Percentiles rank a stretch among this genome's conserved stretches.
Evolutionary conservation across 2,329 filamentous ascomycete species (phyloP).

Genomic region (Microcyclospora pomicola): DNA sequence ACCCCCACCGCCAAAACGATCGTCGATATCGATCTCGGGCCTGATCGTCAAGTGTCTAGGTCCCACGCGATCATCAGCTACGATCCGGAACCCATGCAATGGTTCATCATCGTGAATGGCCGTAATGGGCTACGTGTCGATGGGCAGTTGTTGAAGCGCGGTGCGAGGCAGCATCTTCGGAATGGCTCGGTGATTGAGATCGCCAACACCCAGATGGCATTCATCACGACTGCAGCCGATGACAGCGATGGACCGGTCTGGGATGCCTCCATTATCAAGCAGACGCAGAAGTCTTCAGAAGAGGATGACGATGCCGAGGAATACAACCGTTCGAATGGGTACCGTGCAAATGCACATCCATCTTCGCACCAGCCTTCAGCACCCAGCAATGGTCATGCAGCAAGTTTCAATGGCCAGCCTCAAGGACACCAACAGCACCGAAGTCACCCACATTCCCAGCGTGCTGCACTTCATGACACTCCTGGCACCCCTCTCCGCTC

Average conservation of each 20-base stretch:
- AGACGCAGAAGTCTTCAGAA: constrained; percentile 28
- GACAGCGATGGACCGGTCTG: constrained; percentile 58
- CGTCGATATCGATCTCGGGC: constrained; percentile 70
- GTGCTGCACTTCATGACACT: constrained; percentile 17
- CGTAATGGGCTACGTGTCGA: constrained; percentile 85
- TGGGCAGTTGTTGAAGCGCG: constrained; percentile 54
- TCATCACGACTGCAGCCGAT: constrained; percentile 70
- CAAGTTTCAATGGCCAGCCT: too few species aligned
- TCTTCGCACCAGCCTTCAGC: constrained; percentile 13
- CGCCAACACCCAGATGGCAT: constrained; percentile 93
- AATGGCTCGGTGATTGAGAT: constrained; percentile 90
- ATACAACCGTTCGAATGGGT: constrained; percentile 8
- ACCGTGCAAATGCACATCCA: constrained; percentile 12
- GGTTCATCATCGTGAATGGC: constrained; percentile 78
- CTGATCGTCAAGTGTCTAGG: constrained; percentile 37
- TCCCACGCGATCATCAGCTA: constrained; percentile 37
- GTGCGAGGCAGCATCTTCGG: constrained; percentile 50
- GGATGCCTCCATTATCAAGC: constrained; percentile 25
- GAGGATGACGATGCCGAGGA: constrained; percentile 27
- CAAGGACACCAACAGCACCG: constrained; percentile 14
- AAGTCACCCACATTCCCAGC: constrained; percentile 24
- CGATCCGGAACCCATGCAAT: constrained; percentile 39
- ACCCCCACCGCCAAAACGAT: constrained; percentile 26
- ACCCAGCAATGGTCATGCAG: constrained; percentile 6
- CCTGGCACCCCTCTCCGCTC: constrained; percentile 24